phyloP scores from a whole-genome alignment of 805 yeast species.

The Candida maesae region DNA sequence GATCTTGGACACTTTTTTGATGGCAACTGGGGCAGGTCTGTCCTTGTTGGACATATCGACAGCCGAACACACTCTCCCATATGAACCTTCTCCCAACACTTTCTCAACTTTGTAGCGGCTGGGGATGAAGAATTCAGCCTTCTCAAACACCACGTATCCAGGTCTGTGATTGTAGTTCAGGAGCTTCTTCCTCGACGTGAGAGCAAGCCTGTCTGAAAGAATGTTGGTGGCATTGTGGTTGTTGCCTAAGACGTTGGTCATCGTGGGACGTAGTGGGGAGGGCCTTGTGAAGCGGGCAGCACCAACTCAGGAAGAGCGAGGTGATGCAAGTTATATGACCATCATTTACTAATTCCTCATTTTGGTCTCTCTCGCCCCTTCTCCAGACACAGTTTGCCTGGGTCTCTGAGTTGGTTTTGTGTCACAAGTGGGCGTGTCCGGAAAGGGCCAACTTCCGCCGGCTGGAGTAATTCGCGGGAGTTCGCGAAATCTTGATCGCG shows the following conservation, averaged over 20 bases:
- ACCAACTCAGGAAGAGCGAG: no score
- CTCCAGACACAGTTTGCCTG: no score
- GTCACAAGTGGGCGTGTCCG: no score
- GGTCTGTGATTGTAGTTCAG: conserved; percentile 9
- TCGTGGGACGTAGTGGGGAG: no score
- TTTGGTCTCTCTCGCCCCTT: no score
- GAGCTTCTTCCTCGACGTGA: background rate
- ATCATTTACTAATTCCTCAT: no score
- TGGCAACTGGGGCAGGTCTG: conserved; percentile 49
- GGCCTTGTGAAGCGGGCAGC: no score
- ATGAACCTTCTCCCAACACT: conserved; percentile 78
- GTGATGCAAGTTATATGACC: no score
- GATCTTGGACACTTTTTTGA: conserved; percentile 74
- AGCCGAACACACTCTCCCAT: conserved; percentile 83
- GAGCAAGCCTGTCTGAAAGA: background rate
- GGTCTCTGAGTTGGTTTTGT: conserved; percentile 11
- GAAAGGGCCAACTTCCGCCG: background rate
- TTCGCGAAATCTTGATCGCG: no score
- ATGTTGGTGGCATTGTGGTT: conserved; percentile 5
- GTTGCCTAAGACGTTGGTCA: conserved; percentile 8
- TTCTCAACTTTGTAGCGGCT: conserved; percentile 52
- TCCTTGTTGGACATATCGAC: conserved; percentile 40
- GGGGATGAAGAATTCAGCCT: conserved; percentile 60
- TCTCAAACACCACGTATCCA: conserved; percentile 40
- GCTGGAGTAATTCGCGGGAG: no score